Conservation (phyloP, 257 asterid species). For the Ehretia macrophylla region DNA sequence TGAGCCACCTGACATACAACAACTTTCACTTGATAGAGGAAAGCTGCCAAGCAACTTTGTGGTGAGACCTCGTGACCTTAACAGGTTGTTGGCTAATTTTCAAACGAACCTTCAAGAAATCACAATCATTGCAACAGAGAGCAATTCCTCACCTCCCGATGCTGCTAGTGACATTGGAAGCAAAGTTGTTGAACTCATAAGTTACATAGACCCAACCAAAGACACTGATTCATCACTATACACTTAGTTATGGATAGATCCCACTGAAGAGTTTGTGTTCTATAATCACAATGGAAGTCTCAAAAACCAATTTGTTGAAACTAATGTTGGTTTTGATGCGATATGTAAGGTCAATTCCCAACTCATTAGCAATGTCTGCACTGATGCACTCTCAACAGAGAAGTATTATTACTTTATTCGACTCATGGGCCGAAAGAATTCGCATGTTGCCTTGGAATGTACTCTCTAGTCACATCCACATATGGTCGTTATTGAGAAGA, state of each 20-base stretch:
- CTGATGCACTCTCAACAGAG: constrained; percentile 97
- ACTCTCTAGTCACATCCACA: constrained; percentile 95
- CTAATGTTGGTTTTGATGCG: constrained; percentile 54
- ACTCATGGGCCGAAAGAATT: constrained; percentile 98
- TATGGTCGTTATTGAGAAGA: no score
- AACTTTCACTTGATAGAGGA: constrained; percentile 77
- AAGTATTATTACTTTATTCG: constrained; percentile 96
- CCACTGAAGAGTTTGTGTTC: constrained; percentile 88
- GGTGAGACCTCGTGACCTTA: constrained; percentile 87
- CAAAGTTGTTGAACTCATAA: constrained; percentile 93
- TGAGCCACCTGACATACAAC: constrained; percentile 79
- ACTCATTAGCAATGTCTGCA: constrained; percentile 94
- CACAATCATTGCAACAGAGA: constrained; percentile 80
- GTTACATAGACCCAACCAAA: constrained; percentile 91
- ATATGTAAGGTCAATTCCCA: constrained; percentile 85
- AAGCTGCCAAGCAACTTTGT: constrained; percentile 87
- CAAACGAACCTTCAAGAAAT: constrained; percentile 93
- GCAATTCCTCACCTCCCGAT: constrained; percentile 54
- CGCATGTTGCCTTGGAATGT: constrained; percentile 97
- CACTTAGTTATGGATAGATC: constrained; percentile 98
- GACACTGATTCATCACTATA: constrained; percentile 88
- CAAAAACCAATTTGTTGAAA: constrained; percentile 44
- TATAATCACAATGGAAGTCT: constrained; percentile 66
- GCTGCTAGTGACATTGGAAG: constrained; percentile 77
- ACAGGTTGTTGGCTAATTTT: constrained; percentile 71